Percentiles rank a stretch among this genome's conserved stretches.
These are phyloP conservation scores for Chalaropsis thielavioides DNA, from an alignment of 2,329 filamentous ascomycete species.

Conservation along the genomic window DNA sequence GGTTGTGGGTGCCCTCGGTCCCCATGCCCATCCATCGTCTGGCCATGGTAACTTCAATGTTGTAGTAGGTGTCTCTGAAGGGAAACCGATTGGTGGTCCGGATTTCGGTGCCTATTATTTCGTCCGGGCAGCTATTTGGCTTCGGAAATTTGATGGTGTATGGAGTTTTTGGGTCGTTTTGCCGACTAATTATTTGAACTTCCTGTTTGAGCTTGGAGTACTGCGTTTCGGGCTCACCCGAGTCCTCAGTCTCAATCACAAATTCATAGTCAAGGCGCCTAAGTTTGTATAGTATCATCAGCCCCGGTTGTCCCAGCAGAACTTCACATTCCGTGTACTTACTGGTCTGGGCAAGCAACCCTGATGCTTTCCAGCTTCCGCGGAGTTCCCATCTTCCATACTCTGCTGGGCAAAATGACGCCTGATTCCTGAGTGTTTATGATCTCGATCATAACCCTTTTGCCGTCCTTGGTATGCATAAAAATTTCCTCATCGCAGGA, in stretches of 20 bases:
- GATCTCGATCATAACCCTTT: neutral
- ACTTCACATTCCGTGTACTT: neutral
- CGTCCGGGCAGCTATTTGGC: neutral
- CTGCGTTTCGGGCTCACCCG: neutral
- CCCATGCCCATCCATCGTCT: neutral
- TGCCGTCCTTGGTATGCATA: neutral
- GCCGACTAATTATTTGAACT: neutral
- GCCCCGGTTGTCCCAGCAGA: neutral
- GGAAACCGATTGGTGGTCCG: neutral
- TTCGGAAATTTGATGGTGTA: neutral
- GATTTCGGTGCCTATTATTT: neutral
- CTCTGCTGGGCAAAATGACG: neutral
- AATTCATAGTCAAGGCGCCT: neutral
- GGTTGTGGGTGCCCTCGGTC: neutral
- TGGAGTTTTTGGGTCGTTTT: neutral
- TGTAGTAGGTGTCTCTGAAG: neutral
- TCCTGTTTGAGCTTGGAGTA: neutral
- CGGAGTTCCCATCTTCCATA: neutral
- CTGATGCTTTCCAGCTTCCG: neutral
- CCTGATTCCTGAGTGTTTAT: neutral
- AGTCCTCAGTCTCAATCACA: neutral
- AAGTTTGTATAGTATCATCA: neutral
- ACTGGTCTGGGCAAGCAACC: slow-evolving; percentile 3
- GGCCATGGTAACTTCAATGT: neutral
- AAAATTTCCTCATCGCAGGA: neutral